These are phyloP conservation scores for Cucurbita ficifolia DNA, from an alignment of 306 rosid genomes.

Conservation along the genomic window DNA sequence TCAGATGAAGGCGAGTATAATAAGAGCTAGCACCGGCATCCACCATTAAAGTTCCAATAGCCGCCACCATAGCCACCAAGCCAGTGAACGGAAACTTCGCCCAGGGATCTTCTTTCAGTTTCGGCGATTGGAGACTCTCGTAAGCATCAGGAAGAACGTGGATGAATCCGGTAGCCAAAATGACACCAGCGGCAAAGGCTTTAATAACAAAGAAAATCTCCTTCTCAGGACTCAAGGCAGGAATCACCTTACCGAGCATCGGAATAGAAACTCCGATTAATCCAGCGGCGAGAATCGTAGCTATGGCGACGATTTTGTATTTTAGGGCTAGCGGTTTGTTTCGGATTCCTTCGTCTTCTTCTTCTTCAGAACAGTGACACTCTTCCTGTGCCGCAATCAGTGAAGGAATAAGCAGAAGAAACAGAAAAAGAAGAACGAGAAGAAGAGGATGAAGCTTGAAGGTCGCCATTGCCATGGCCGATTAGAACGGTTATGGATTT, in stretches of 20 bases:
- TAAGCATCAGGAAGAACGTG: conserved; percentile 72
- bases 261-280: conserved; percentile 53
- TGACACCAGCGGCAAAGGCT: conserved; percentile 75
- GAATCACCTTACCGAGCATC: conserved; percentile 34
- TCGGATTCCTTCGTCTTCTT: neutral
- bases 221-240: conserved; percentile 42
- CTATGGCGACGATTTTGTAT: conserved; percentile 36
- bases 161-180: conserved; percentile 59
- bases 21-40: conserved; percentile 62
- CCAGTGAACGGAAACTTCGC: conserved; percentile 62
- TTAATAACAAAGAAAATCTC: conserved; percentile 43
- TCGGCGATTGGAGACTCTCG: conserved; percentile 22
- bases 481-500: neutral
- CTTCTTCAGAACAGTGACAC: conserved; percentile 18
- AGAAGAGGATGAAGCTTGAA: neutral
- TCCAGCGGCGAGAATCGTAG: conserved; percentile 37
- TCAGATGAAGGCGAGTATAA: conserved; percentile 14
- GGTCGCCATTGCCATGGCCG: neutral
- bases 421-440: neutral
- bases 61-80: conserved; percentile 66
- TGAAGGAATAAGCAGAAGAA: conserved; percentile 9
- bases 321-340: conserved; percentile 20
- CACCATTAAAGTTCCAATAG: conserved; percentile 61
- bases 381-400: conserved; percentile 9
- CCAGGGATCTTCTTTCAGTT: conserved; percentile 42